Conservation (phyloP, 768 basidiomycete genomes). For the Rhizopogon rudus region DNA sequence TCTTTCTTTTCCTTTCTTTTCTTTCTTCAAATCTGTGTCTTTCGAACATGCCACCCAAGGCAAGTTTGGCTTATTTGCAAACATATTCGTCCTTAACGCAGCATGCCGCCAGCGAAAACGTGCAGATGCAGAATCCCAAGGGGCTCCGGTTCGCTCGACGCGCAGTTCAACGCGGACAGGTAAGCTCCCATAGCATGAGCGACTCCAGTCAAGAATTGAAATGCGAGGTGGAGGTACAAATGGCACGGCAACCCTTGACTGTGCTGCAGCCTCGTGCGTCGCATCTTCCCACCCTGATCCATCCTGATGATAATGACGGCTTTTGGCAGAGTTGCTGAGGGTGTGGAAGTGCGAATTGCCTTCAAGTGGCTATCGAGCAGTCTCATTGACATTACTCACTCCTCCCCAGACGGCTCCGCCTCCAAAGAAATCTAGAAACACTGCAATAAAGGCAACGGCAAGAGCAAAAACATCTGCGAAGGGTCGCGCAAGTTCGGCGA, state of each 20-base stretch:
- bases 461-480: slow-evolving; percentile 12
- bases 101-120: slow-evolving; percentile 50
- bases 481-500: slow-evolving; percentile 14
- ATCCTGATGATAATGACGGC: slow-evolving; percentile 18
- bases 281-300: neutral
- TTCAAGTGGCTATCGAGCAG: neutral
- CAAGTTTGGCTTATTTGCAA: slow-evolving; percentile 7
- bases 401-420: slow-evolving; percentile 20
- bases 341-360: slow-evolving; percentile 19
- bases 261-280: slow-evolving; percentile 20
- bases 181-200: slow-evolving; percentile 6
- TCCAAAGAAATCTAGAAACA: slow-evolving; percentile 38
- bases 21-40: neutral
- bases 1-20: neutral
- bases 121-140: slow-evolving; percentile 33
- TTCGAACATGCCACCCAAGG: slow-evolving; percentile 34
- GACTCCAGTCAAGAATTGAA: slow-evolving; percentile 11
- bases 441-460: slow-evolving; percentile 13
- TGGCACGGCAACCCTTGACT: slow-evolving; percentile 5
- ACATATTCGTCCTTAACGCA: slow-evolving; percentile 20
- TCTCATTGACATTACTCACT: slow-evolving; percentile 6
- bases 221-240: slow-evolving; percentile 14
- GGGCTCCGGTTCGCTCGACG: slow-evolving; percentile 38
- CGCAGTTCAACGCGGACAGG: slow-evolving; percentile 39
- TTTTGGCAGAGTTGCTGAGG: slow-evolving; percentile 10